phyloP scores from a whole-genome alignment of 2,329 filamentous ascomycete genomes.

The Cordyceps farinosa region DNA sequence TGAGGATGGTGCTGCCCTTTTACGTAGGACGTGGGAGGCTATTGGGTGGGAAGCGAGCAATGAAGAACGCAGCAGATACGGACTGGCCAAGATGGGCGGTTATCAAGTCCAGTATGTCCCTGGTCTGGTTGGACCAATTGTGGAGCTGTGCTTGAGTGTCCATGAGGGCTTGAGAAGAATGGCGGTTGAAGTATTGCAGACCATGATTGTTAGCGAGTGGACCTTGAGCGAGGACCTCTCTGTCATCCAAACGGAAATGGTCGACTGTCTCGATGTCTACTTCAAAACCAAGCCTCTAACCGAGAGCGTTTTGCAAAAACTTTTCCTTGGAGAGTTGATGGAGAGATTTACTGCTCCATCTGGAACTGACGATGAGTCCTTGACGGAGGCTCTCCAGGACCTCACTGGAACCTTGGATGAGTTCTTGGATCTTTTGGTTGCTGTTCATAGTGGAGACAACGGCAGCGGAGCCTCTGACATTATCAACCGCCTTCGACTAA shows the following conservation, averaged over 20 bases:
- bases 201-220: slow-evolving; percentile 99
- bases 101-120: slow-evolving; percentile 99
- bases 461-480: slow-evolving; percentile 74
- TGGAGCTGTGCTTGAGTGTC: slow-evolving; percentile 91
- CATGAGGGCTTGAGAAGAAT: slow-evolving; percentile 87
- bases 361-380: slow-evolving; percentile 62
- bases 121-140: slow-evolving; percentile 82
- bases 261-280: slow-evolving; percentile 83
- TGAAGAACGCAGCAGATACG: slow-evolving; percentile 76
- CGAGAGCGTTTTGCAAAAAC: slow-evolving; percentile 85
- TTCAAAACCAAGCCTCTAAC: slow-evolving; percentile 88
- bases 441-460: slow-evolving; percentile 75
- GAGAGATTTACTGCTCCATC: slow-evolving; percentile 73
- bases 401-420: slow-evolving; percentile 85
- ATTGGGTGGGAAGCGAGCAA: slow-evolving; percentile 90
- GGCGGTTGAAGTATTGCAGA: slow-evolving; percentile 89
- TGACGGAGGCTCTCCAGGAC: slow-evolving; percentile 72
- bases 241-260: slow-evolving; percentile 92
- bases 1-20: slow-evolving; percentile 81
- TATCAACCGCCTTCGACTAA: slow-evolving; percentile 82
- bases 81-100: slow-evolving; percentile 80
- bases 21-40: slow-evolving; percentile 85
- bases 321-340: slow-evolving; percentile 83
- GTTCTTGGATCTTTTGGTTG: slow-evolving; percentile 84
- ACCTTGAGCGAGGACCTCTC: slow-evolving; percentile 88